Evolutionary conservation across 306 rosid genomes (phyloP).

Genomic region (Rosa multiflora): DNA sequence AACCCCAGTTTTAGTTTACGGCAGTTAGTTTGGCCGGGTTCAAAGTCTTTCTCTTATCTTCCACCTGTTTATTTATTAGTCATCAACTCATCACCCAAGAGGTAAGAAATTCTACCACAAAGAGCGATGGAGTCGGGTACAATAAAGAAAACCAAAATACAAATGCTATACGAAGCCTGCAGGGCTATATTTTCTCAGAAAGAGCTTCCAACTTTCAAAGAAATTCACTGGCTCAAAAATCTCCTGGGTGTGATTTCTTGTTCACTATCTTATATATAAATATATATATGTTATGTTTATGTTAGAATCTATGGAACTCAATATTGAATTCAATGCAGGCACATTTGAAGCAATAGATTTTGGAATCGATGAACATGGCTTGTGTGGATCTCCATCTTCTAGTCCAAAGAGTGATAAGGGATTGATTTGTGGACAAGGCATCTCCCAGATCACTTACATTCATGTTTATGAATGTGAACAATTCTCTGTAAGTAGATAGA

Average conservation of each 20-base stretch:
- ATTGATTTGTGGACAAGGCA: slow-evolving; percentile 39
- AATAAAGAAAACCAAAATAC: slow-evolving; percentile 48
- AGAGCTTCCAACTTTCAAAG: slow-evolving; percentile 40
- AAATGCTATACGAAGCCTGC: slow-evolving; percentile 46
- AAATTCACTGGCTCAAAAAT: slow-evolving; percentile 44
- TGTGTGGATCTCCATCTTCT: slow-evolving; percentile 29
- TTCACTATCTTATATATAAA: background rate
- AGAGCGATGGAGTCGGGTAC: background rate
- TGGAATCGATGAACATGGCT: slow-evolving; percentile 50
- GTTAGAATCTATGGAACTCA: background rate
- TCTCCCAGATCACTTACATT: slow-evolving; percentile 56
- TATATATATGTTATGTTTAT: background rate
- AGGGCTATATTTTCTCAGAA: slow-evolving; percentile 39
- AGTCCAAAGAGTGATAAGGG: slow-evolving; percentile 27
- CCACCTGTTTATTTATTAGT: background rate
- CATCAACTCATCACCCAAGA: background rate
- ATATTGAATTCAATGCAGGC: slow-evolving; percentile 22
- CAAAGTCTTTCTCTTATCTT: background rate
- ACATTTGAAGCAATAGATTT: slow-evolving; percentile 50
- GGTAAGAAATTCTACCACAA: slow-evolving; percentile 1
- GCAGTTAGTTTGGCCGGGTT: background rate
- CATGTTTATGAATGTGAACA: slow-evolving; percentile 59
- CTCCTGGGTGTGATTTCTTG: slow-evolving; percentile 32
- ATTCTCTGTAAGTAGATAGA: slow-evolving; percentile 42
- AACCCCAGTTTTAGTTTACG: background rate